Evolutionary conservation across 257 asterid genomes (phyloP), one percentile per base, ranked within the genome.

Genomic region (Solanum pimpinellifolium): DNA sequence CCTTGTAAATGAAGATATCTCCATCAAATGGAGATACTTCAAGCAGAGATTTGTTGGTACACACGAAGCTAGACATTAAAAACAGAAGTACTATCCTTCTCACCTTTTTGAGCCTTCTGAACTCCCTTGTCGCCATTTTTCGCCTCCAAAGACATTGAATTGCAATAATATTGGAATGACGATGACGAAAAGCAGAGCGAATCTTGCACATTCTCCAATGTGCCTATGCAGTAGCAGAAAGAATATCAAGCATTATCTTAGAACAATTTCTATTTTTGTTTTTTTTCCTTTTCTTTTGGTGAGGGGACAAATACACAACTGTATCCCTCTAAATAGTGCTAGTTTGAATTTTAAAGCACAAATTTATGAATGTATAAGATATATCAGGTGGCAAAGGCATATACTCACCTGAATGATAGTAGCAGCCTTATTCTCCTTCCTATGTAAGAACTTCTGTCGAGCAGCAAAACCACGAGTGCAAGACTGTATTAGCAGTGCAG

Each of bases 61-160:
- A 62, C 15, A 49, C 31, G 21, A 81, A 81, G 16, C 44, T 80
- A 47, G 31, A 49, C 29, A 81, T 49, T 49, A 20, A 31, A 49
- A 81, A 81, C 69, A 49, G 46, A 49, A 49, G 85, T 31, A 81
- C 69, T 62, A 31, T 72, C 78, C 72, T 62, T 77, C 88, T 86
- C 90, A 97, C 99, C 99, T 97, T 92, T 91, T 92, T 97, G 90
- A 97, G 99, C 93, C 89, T 94, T 91, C 96, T 91, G 88, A 96
- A 86, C 89, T 96, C 98, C 91, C 96, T 91, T 91, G 92, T 94
- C 15, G 99, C 99, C 94, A 96, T 86, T 90, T 96, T 97, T 86
- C 83, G 97, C 93, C 98, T 93, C 99, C 99, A 97, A 89, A 92
- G 93, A 90, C 99, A 95, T 92, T 97, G 99, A 86, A 97, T 94